A percentile compares a stretch with the other conserved stretches of the same genome.
phyloP scores from a whole-genome alignment of 2,329 filamentous ascomycete genomes.

The Lomentospora prolificans region DNA sequence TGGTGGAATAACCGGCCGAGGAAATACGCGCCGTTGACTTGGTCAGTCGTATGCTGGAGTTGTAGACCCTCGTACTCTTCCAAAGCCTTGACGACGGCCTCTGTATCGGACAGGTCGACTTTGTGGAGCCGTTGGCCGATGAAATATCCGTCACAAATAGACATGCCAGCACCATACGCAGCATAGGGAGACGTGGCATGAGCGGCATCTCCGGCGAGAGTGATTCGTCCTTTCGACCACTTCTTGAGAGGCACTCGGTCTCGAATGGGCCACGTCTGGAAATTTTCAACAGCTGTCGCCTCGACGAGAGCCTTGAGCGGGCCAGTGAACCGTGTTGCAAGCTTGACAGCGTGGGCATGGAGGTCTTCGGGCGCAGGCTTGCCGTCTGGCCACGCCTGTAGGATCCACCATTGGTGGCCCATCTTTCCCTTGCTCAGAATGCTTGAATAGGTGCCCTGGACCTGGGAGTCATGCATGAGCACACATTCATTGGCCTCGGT shows the following conservation, averaged over 20 bases:
- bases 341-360: background rate
- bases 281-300: background rate
- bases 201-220: slow-evolving; percentile 13
- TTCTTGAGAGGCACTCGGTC: slow-evolving; percentile 12
- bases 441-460: background rate
- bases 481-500: background rate
- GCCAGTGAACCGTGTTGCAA: background rate
- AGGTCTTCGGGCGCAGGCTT: background rate
- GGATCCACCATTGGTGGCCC: background rate
- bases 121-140: slow-evolving; percentile 8
- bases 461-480: background rate
- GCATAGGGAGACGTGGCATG: slow-evolving; percentile 15
- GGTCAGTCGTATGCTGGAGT: background rate
- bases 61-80: background rate
- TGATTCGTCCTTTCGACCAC: slow-evolving; percentile 13
- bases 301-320: background rate
- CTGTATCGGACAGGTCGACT: slow-evolving; percentile 3
- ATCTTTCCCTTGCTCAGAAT: background rate
- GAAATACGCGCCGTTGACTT: slow-evolving; percentile 6
- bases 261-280: slow-evolving; percentile 8
- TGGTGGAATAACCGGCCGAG: slow-evolving; percentile 11
- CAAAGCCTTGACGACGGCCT: background rate
- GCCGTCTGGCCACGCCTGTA: background rate
- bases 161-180: slow-evolving; percentile 14
- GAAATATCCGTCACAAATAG: slow-evolving; percentile 11